Percentiles rank a stretch among this genome's conserved stretches.
Evolutionary conservation across 2,329 filamentous ascomycete genomes (phyloP).

Genomic region (Colletotrichum sp.): DNA sequence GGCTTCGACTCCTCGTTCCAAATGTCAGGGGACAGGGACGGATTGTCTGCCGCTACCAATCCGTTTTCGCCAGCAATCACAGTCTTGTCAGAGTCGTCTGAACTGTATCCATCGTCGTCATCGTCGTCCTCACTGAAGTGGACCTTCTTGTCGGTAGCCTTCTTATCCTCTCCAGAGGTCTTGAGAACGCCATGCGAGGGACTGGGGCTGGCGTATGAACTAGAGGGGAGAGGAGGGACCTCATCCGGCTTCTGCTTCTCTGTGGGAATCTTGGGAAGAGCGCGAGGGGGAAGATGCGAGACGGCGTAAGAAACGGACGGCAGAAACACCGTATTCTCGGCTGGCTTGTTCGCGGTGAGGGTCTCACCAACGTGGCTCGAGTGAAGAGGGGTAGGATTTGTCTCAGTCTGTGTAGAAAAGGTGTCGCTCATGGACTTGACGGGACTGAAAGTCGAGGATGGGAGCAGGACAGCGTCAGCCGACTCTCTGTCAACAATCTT

Average conservation of each 20-base stretch:
- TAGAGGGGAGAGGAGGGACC: not conserved
- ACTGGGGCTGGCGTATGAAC: not conserved
- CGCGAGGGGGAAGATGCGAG: not conserved
- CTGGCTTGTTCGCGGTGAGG: not conserved
- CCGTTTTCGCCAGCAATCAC: not conserved
- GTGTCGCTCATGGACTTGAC: not conserved
- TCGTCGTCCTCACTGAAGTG: not conserved
- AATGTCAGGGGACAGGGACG: not conserved
- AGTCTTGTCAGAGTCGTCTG: not conserved
- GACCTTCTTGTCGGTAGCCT: conserved; percentile 8
- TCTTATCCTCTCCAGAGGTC: not conserved
- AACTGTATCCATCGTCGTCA: not conserved
- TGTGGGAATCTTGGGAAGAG: not conserved
- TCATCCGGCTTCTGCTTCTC: not conserved
- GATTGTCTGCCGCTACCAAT: not conserved
- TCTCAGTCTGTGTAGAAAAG: not conserved
- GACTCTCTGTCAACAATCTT: not conserved
- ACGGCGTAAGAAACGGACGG: not conserved
- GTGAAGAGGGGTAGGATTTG: not conserved
- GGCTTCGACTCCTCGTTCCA: conserved; percentile 10
- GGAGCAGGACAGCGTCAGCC: not conserved
- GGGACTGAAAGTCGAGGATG: not conserved
- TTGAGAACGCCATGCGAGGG: not conserved
- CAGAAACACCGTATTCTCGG: not conserved
- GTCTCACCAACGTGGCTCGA: not conserved